A percentile compares a stretch with the other conserved stretches of the same genome.
Conservation (phyloP, 805 yeast genomes). For the Kodamaea neixiangensis region DNA sequence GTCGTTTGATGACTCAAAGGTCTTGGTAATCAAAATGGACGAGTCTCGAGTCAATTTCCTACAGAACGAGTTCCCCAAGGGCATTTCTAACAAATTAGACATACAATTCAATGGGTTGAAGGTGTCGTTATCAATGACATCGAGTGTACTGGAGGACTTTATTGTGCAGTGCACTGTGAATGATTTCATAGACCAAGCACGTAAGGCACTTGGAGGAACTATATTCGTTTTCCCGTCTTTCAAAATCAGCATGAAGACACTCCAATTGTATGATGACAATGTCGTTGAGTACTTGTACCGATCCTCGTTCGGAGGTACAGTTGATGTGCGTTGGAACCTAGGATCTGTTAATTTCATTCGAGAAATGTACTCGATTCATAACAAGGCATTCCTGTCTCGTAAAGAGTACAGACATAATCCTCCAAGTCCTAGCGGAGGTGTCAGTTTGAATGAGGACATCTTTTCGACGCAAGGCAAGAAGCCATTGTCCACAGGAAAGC, state of each 20-base stretch:
- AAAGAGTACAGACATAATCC: constrained; percentile 35
- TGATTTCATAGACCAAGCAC: constrained; percentile 57
- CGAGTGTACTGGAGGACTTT: constrained; percentile 51
- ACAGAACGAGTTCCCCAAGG: constrained; percentile 46
- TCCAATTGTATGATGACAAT: constrained; percentile 55
- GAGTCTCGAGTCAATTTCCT: constrained; percentile 54
- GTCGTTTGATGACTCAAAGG: constrained; percentile 75
- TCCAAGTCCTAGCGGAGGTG: constrained; percentile 31
- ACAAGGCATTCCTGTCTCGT: constrained; percentile 67
- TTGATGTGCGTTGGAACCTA: constrained; percentile 90
- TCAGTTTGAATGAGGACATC: constrained; percentile 33
- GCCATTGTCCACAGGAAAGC: constrained; percentile 17
- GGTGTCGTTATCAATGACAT: constrained; percentile 66
- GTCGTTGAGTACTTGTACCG: constrained; percentile 66
- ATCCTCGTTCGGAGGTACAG: constrained; percentile 83
- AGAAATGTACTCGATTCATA: constrained; percentile 90
- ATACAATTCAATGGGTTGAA: constrained; percentile 62
- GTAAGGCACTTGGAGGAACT: constrained; percentile 71
- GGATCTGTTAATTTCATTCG: constrained; percentile 88
- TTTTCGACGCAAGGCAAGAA: constrained; percentile 11
- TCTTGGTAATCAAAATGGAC: constrained; percentile 61
- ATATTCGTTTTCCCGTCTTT: constrained; percentile 81
- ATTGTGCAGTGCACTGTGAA: constrained; percentile 48
- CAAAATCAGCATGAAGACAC: constrained; percentile 71
- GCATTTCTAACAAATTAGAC: constrained; percentile 57